phyloP scores from a whole-genome alignment of 768 basidiomycete species.

The Boletus speciosus region DNA sequence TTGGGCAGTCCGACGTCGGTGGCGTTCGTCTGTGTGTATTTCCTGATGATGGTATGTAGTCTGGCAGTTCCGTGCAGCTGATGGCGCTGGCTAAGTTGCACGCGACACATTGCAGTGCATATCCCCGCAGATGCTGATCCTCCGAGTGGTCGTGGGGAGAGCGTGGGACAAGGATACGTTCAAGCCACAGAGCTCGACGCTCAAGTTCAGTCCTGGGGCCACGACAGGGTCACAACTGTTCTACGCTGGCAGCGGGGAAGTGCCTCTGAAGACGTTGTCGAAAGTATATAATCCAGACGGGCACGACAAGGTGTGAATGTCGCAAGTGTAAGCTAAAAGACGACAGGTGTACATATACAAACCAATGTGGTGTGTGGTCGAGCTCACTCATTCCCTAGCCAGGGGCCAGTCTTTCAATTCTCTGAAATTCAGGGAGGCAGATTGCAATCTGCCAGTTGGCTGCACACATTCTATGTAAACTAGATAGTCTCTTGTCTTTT shows the following conservation, averaged over 20 bases:
- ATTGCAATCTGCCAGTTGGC: no score
- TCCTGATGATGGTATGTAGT: constrained; percentile 20
- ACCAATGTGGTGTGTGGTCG: neutral
- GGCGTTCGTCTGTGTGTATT: constrained; percentile 11
- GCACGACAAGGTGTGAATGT: neutral
- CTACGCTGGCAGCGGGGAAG: neutral
- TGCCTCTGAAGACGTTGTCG: neutral
- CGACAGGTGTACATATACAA: neutral
- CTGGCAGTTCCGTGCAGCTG: neutral
- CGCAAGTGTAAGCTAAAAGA: neutral
- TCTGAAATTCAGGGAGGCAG: no score
- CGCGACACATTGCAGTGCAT: constrained; percentile 17
- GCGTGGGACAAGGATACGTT: constrained; percentile 11
- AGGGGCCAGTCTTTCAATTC: neutral
- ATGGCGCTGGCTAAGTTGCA: neutral
- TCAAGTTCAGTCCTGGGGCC: constrained; percentile 5
- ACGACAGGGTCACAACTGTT: neutral
- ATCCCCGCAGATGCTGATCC: constrained; percentile 26
- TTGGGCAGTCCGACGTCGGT: constrained; percentile 10
- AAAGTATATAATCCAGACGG: neutral
- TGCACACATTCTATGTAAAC: neutral
- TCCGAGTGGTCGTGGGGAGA: constrained; percentile 19
- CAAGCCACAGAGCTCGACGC: neutral
- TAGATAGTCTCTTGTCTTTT: no score
- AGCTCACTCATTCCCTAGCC: neutral